Base-by-base conservation (phyloP, 2,329 filamentous ascomycete genomes). In the Xylaria sp. region DNA sequence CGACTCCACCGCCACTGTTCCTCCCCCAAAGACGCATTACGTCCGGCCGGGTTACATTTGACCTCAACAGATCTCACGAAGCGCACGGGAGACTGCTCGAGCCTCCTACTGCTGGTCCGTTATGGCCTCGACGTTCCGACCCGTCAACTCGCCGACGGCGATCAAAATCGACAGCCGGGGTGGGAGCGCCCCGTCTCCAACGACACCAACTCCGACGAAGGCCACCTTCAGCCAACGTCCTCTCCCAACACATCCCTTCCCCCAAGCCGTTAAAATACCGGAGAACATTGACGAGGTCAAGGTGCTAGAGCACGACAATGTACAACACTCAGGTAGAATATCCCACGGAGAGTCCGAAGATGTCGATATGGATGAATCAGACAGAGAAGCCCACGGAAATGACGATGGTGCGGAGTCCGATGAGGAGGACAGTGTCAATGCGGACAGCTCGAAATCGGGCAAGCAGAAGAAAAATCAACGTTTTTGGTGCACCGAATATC, bases 401-500 rank as follows among this genome's bases (percentile, higher is more conserved):
- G 83, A 85, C 11, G 84, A 84, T 38, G 81, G 76, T 17, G 81
- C 75, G 23, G 83, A 75, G 31, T 90, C 90, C 11, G 90, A 92
- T 63, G 85, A 85, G 49, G 89, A 85, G 37, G n/a, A n/a, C n/a
- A 87, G 84, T 68, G 81, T 88, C 21, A 84, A 84, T 58, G 86
- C 83, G 10, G 87, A 90, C 72, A 80, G 87, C 41, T 81, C 82
- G n/a, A 86, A 89, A 64, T 90, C 91, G 8, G 88, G 85, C 54
- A 96, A 96, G 79, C 98, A 97, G 85, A 97, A 97, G 80, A 97
- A 97, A 77, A 92, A 93, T 0, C 93, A 97, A 75, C 87, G 92
- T 46, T 99, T 99, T 77, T 97, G 94, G 77, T 99, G 95, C 78
- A 96, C 90, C 3, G 93, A 97, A 31, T 98, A 92, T 70, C 94